A percentile compares a stretch with the other conserved stretches of the same genome.
These are phyloP conservation scores for Solanum raphanifolium DNA, from an alignment of 257 asterid genomes.

Conservation along the genomic window DNA sequence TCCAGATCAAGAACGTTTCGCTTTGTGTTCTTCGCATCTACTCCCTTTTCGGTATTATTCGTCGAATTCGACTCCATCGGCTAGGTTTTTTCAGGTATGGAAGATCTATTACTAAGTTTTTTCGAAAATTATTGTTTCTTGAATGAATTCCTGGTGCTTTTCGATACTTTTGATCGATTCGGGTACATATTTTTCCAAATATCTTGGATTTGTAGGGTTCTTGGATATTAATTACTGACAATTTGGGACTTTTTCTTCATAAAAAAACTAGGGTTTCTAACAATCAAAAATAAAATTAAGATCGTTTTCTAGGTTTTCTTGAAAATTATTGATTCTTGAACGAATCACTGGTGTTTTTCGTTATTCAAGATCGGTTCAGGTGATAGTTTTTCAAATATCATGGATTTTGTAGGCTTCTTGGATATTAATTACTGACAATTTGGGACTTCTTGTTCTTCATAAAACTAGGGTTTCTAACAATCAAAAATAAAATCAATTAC, in stretches of 20 bases:
- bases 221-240: background rate
- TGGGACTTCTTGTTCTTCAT: background rate
- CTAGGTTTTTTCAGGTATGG: background rate
- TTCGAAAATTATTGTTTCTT: background rate
- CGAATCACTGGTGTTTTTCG: background rate
- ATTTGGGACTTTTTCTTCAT: background rate
- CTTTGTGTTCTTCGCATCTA: background rate
- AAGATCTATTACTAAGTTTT: background rate
- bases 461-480: background rate
- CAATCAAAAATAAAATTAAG: background rate
- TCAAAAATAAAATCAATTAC: background rate
- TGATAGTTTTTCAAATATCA: background rate
- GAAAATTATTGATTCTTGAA: background rate
- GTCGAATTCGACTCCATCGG: background rate
- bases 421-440: background rate
- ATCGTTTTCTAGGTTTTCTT: background rate
- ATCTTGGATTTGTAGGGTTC: background rate
- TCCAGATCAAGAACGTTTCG: constrained; percentile 1
- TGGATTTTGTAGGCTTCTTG: background rate
- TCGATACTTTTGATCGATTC: background rate
- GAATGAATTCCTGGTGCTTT: background rate
- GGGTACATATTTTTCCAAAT: background rate
- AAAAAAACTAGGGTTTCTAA: background rate
- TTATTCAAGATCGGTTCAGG: background rate
- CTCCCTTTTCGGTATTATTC: background rate